phyloP scores from a whole-genome alignment of 192 early-diverging fungal genomes.

The Chytriomyces sp. region DNA sequence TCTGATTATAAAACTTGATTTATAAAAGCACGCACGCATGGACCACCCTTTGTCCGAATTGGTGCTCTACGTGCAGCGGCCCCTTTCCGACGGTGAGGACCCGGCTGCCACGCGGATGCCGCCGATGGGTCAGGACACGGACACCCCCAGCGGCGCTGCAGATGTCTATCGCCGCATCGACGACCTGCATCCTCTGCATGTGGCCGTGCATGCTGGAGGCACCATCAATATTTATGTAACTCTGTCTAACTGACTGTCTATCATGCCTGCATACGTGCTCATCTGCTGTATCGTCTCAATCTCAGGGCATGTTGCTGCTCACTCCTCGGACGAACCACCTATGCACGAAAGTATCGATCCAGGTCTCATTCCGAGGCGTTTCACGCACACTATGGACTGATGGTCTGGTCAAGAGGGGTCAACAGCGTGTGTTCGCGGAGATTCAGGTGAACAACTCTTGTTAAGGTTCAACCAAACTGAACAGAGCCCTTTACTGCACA shows the following conservation, averaged over 20 bases:
- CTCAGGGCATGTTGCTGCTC: neutral
- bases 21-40: neutral
- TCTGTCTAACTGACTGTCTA: neutral
- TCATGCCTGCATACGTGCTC: neutral
- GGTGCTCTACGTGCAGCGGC: neutral
- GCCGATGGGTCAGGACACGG: neutral
- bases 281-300: neutral
- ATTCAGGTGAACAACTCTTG: conserved; percentile 17
- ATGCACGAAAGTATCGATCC: neutral
- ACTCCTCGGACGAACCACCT: neutral
- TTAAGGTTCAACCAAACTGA: neutral
- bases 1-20: neutral
- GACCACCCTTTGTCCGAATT: neutral
- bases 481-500: neutral
- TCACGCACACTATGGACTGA: conserved; percentile 13
- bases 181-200: neutral
- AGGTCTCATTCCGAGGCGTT: neutral
- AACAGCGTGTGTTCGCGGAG: conserved; percentile 9
- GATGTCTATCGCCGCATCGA: neutral
- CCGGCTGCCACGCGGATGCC: neutral
- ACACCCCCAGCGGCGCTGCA: neutral
- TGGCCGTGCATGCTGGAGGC: neutral
- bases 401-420: neutral
- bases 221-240: neutral
- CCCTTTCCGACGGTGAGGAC: neutral